These are phyloP conservation scores for Oryza rufipogon DNA, from an alignment of 176 grass and related monocot species.

Conservation along the genomic window DNA sequence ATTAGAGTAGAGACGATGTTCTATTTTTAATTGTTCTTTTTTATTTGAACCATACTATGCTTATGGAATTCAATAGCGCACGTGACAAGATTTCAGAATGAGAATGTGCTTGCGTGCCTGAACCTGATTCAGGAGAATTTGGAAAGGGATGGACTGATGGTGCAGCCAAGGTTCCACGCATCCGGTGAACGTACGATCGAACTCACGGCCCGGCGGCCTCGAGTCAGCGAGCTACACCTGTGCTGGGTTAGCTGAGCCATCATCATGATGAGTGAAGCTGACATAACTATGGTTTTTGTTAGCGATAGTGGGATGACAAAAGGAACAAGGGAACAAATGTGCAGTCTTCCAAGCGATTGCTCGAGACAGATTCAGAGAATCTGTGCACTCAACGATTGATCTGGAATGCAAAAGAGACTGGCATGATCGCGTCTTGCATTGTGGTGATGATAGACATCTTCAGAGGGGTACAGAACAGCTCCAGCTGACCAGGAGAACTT, in stretches of 20 bases:
- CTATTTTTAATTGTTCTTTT: background rate
- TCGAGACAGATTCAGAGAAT: constrained; percentile 6
- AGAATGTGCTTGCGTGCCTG: background rate
- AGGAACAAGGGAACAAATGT: constrained; percentile 15
- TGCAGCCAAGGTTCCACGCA: constrained; percentile 16
- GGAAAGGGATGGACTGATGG: background rate
- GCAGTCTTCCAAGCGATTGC: background rate
- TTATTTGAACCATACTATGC: background rate
- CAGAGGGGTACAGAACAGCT: background rate
- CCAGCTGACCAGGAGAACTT: background rate
- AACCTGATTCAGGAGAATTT: background rate
- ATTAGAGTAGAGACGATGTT: background rate
- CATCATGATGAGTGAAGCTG: constrained; percentile 8
- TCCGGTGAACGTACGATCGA: background rate
- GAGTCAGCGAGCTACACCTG: background rate
- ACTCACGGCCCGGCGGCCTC: background rate
- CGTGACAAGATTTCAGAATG: constrained; percentile 24
- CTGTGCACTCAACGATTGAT: background rate
- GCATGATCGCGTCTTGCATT: background rate
- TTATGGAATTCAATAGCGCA: background rate
- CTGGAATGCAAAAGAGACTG: background rate
- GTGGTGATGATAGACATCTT: background rate
- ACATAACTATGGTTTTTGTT: background rate
- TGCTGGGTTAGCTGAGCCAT: background rate
- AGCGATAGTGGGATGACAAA: constrained; percentile 16